Base-by-base conservation (phyloP, 306 rosid genomes). In the Spatholobus suberectus region DNA sequence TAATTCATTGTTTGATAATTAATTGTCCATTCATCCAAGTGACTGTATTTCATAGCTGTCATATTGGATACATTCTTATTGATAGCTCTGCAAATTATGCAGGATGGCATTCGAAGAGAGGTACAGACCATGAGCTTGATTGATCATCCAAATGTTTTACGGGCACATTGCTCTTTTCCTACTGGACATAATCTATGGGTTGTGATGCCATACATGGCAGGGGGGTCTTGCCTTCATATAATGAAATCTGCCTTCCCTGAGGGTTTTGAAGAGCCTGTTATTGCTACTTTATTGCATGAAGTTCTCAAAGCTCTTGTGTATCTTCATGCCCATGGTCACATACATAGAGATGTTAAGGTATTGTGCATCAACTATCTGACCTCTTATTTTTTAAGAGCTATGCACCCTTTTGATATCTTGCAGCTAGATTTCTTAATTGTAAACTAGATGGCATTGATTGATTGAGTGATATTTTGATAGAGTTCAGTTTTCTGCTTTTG, bases 121-220 rank as follows among this genome's bases (percentile, higher is more conserved):
- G 98, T 95, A 46, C 93, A 93, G 38, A 93, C 92, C 29, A 93
- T 95, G 99, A 85, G 73, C 87, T 87, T 95, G 92, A 90, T 92
- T 76, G 85, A 90, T 87, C 99, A 95, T 90, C 89, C 91, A 75
- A 95, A 95, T 90, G 62, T 92, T 68, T 84, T 95, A 82, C 89
- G 78, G 73, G 99, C 99, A 20, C 91, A 93, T 92, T 95, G 99
- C 88, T 95, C 99, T 67, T 95, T 95, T 87, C 90, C 99, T 51
- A 10, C 89, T 82, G 98, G 96, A 67, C 96, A 93, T 87, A 86
- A 80, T 90, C 99, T 95, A 82, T 95, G 99, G 98, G 97, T 95
- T 77, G 99, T 95, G 87, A 95, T 95, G 99, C 99, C 99, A 75
- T 95, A 92, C 85, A 95, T 95, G 99, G 90, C 97, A 47, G 99